These are phyloP conservation scores for Dionaea muscipula DNA, from an alignment of 179 eudicot genomes.

Conservation along the genomic window DNA sequence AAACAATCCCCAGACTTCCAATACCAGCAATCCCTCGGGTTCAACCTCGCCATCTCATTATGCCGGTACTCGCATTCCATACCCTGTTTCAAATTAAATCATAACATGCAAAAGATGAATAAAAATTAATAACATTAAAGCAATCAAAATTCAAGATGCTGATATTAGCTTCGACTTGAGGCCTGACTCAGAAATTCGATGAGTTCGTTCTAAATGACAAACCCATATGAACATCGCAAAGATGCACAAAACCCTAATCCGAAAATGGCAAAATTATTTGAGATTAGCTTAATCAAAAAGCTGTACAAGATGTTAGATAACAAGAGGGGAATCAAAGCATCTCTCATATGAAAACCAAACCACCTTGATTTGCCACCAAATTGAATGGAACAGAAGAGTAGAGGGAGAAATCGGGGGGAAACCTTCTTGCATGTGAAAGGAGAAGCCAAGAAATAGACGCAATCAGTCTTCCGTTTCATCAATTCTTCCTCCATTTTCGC, in stretches of 20 bases:
- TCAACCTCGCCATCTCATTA: slow-evolving; percentile 61
- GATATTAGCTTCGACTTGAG: too few species aligned
- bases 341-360: neutral
- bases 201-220: too few species aligned
- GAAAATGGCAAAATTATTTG: too few species aligned
- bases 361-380: neutral
- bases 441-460: slow-evolving; percentile 33
- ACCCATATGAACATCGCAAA: too few species aligned
- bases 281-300: too few species aligned
- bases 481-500: slow-evolving; percentile 22
- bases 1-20: slow-evolving; percentile 56
- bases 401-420: too few species aligned
- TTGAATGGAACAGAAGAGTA: slow-evolving; percentile 1
- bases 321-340: too few species aligned
- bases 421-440: slow-evolving; percentile 39
- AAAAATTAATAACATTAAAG: too few species aligned
- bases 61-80: slow-evolving; percentile 65
- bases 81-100: slow-evolving; percentile 28
- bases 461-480: slow-evolving; percentile 25
- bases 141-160: neutral
- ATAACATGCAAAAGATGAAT: too few species aligned
- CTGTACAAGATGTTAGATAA: too few species aligned
- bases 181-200: too few species aligned
- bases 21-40: slow-evolving; percentile 73
- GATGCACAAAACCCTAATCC: too few species aligned